Evolutionary conservation across 2,329 filamentous ascomycete species (phyloP), one percentile per base, ranked within the genome.

Genomic region (Cyclaneusma minus): DNA sequence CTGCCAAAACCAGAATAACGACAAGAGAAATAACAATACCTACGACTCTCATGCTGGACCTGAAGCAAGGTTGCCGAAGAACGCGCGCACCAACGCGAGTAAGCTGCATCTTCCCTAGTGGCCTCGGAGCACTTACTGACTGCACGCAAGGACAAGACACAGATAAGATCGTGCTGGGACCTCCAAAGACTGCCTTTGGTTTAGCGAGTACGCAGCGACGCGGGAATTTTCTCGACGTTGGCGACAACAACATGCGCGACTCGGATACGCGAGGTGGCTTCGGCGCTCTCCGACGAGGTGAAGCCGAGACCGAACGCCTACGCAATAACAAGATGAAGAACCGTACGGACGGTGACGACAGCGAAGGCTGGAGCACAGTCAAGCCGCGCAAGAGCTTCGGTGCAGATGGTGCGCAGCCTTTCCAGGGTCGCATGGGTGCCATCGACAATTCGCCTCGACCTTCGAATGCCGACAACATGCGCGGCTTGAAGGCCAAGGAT

Each of bases 101-200:
- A 17, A 21, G 25, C 22, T 33, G 9, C 34, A 43, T 28, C 31
- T 42, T n/a, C n/a, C n/a, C n/a, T n/a, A n/a, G n/a, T n/a, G n/a
- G n/a, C n/a, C n/a, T n/a, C n/a, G n/a, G n/a, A n/a, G n/a, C n/a
- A n/a, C n/a, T n/a, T n/a, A n/a, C n/a, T n/a, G n/a, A n/a, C 44
- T 61, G n/a, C n/a, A n/a, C n/a, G n/a, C n/a, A n/a, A n/a, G 29
- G 47, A 48, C 32, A 42, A 43, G 27, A 27, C 38, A 22, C 64
- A 58, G 37, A 56, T 64, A 29, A 63, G 68, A 23, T 91, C 31
- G 66, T 89, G 31, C 76, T 93, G 31, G 84, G 81, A 9, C 84
- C 84, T 12, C 81, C 84, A 2, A 80, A 81, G 49, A 81, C 72
- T 24, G 70, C 72, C 22, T 93, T 94, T 50, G 70, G 81, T 28